Evolutionary conservation across 257 asterid genomes (phyloP).

Genomic region (Mitragyna speciosa): DNA sequence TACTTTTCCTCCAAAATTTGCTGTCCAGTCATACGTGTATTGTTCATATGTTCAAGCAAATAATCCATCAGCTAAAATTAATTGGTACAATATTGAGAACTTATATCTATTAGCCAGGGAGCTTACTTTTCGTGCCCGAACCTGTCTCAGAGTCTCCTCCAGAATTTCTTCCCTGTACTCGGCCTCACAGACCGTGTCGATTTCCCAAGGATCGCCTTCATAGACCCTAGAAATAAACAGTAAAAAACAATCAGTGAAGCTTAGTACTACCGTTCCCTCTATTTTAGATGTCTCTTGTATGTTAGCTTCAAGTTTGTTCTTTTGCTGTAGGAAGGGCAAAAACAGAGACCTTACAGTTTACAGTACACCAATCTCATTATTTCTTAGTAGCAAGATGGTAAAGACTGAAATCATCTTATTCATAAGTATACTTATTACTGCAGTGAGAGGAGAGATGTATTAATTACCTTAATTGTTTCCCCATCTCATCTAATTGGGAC

Average conservation of each 20-base stretch:
- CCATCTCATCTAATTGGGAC: slow-evolving; percentile 66
- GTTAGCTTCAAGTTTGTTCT: too few species aligned
- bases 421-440: too few species aligned
- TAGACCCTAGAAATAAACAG: slow-evolving; percentile 41
- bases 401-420: neutral
- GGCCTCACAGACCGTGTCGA: slow-evolving; percentile 60
- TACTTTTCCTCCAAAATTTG: slow-evolving; percentile 58
- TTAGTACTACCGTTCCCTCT: neutral
- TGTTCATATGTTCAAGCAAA: neutral
- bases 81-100: neutral
- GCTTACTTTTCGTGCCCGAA: slow-evolving; percentile 60
- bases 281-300: neutral
- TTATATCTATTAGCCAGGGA: neutral
- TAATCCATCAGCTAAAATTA: neutral
- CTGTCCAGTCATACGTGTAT: slow-evolving; percentile 24
- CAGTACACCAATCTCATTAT: neutral
- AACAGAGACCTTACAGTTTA: neutral
- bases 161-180: slow-evolving; percentile 72
- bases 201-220: slow-evolving; percentile 66
- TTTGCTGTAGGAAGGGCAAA: neutral
- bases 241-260: neutral
- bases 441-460: neutral
- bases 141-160: slow-evolving; percentile 64
- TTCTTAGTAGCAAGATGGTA: neutral
- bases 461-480: slow-evolving; percentile 57